Base-by-base conservation (phyloP, 148 eudicot species). In the Talinum fruticosum region DNA sequence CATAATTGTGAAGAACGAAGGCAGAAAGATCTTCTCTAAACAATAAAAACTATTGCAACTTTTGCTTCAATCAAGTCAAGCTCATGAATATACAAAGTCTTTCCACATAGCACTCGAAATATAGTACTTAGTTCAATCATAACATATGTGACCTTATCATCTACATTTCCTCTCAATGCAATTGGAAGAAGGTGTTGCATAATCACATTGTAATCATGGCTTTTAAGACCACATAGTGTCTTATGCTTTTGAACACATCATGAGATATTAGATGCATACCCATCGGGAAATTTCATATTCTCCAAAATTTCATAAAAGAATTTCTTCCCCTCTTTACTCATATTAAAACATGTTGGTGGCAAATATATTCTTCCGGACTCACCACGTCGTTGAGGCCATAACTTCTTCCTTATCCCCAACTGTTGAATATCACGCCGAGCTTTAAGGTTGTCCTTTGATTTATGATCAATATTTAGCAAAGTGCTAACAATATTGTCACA, bases 401-500 rank as follows among this genome's bases (percentile, higher is more conserved):
- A 69, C 26, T 69, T 69, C 47, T 36, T 69, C 49, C 49, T 36
- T 21, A 69, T 37, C 37, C 24, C 8, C 28, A 69, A 13, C 6
- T 69, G 44, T 15, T 28, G 45, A 23, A 61, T 24, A 13, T 61
- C 61, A 19, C n/a, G 61, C 37, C 38, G 38, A 36, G 38, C 38
- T 36, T 36, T 36, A 3, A 36, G 38, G 24, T 71, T 71, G 16
- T 71, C 74, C 74, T 71, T 71, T 13, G 33, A 29, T 6, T 29
- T 71, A 24, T 28, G 29, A 10, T 26, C 57, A 14, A 41, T 29
- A 44, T 45, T 71, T 15, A 71, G 44, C 21, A 71, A 41, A 8
- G 74, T 71, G 28, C 45, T 10, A n/a, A 71, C 74, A 44, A 71
- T 29, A 24, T 45, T 71, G n/a, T 71, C 74, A 45, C 74, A 71